Evolutionary conservation across 352 stramenopile genomes (phyloP), one percentile per base, ranked within the genome.

Genomic region (Halophytophthora batemanensis): DNA sequence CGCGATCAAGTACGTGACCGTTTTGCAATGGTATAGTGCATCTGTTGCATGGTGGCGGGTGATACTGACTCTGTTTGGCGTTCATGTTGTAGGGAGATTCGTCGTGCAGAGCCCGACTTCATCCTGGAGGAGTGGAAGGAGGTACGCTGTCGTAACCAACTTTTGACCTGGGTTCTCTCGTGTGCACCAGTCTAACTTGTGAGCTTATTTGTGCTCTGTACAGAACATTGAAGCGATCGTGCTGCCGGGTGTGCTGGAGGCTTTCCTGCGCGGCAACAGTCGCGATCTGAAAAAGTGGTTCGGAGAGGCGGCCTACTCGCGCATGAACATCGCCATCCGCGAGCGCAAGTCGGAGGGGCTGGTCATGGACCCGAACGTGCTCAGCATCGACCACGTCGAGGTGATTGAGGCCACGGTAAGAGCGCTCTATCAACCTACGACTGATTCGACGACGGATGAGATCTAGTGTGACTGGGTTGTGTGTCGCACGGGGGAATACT

Each of bases 351-450:
- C 95, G 19, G 95, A 98, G 61, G 93, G 83, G 5, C 59, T 93
- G 43, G 76, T 89, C 19, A 89, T 98, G 75, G 95, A 99, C 66
- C 96, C 95, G 2, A 90, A 98, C 64, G 86, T 99, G 38, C 83
- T 99, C 50, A 95, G 89, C 54, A 98, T 98, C 50, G 96, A 98
- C 77, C 89, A 98, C 65, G 93, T 94, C 6, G 95, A 99, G 69
- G 96, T 99, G 55, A 89, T 98, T 55, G 94, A 97, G 46, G 90
- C 87, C 52, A 88, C 83, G 64, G 82, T 91, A 71, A 29, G 67
- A 10, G 15, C 45, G 13, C 3, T 36, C 21, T 33, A 28, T 43
- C 19, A 4, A 31, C 25, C 25, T n/a, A n/a, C n/a, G n/a, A 8
- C 8, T 44, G 4, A 47, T 42, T n/a, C 14, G 8, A 25, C 34